phyloP scores from a whole-genome alignment of 202 grass and related monocot genomes.

The Bolboschoenoplectus hybrid region DNA sequence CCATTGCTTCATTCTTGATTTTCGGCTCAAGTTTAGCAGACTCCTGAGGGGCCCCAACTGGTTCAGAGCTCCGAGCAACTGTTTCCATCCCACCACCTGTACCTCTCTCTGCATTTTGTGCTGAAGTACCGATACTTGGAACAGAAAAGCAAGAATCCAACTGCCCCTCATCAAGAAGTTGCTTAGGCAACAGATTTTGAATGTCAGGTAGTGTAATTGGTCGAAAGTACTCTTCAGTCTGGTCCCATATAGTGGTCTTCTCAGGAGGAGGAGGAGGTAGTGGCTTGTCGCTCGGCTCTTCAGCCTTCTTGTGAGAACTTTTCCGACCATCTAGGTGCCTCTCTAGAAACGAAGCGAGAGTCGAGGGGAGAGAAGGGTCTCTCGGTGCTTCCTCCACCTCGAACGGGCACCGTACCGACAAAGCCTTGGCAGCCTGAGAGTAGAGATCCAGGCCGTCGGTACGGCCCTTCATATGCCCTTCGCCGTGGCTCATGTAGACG shows the following conservation, averaged over 20 bases:
- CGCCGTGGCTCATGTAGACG: constrained; percentile 53
- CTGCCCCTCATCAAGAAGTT: constrained; percentile 40
- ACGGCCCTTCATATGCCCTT: constrained; percentile 48
- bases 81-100: constrained; percentile 50
- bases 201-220: constrained; percentile 65
- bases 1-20: constrained; percentile 35
- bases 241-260: constrained; percentile 70
- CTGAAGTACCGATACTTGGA: constrained; percentile 47
- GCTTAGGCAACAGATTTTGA: constrained; percentile 54
- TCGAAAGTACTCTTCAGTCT: constrained; percentile 85
- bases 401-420: constrained; percentile 74
- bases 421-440: constrained; percentile 74
- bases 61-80: constrained; percentile 55
- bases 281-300: constrained; percentile 51
- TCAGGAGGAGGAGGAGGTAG: constrained; percentile 26
- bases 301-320: constrained; percentile 68
- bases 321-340: constrained; percentile 56
- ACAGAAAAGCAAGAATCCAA: constrained; percentile 57
- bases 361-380: constrained; percentile 68
- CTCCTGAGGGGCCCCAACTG: constrained; percentile 52
- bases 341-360: constrained; percentile 62
- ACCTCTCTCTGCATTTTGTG: constrained; percentile 20
- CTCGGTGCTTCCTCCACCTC: constrained; percentile 70
- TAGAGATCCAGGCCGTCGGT: constrained; percentile 56
- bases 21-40: constrained; percentile 36